Base-by-base conservation (phyloP, 148 eudicot genomes). In the Rheum nobile region DNA sequence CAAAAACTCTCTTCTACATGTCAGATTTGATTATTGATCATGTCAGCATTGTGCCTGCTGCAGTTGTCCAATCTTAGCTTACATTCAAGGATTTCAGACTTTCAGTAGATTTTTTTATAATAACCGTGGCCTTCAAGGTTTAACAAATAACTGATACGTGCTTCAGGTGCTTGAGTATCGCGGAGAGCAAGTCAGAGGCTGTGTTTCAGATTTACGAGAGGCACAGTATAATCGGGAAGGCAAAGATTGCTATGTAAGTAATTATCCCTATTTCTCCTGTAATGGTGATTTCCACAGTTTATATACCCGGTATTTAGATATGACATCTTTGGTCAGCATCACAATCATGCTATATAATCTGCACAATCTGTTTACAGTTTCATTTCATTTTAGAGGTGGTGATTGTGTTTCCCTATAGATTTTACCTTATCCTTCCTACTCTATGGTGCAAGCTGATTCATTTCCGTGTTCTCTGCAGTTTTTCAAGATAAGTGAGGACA, bases 221-320 rank as follows among this genome's bases (percentile, higher is more conserved):
- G 86, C 88, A 75, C 86, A 81, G 46, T 95, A 95, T 79, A 83
- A 81, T 11, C 78, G 48, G 28, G 92, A 92, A 71, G 96, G 97
- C 81, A 95, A 95, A 86, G 99, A 95, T 85, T 95, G 99, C 79
- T 95, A 95, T 82, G 99, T 95, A 84, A 65, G 70, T 12, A 29
- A 24, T 8, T 61, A 61, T 28, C 59, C 59, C 7, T 52, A 28
- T 52, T 29, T 29, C 67, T 61, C 1, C 37, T 61, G 67, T 4
- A 11, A 24, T 55, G 29, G 13, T 55, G 0, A 21, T 21, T 14
- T 55, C 31, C 31, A 55, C 29, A 24, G 57, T 50, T 48, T 16
- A 48, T 22, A 5, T 22, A 54, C 28, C 10, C 16, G 2, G 4
- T 54, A 3, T 54, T 54, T n/a, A 14, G 4, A 2, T 47, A 47